Evolutionary conservation across 148 eudicot species (phyloP).

Genomic region (Drosera capensis): DNA sequence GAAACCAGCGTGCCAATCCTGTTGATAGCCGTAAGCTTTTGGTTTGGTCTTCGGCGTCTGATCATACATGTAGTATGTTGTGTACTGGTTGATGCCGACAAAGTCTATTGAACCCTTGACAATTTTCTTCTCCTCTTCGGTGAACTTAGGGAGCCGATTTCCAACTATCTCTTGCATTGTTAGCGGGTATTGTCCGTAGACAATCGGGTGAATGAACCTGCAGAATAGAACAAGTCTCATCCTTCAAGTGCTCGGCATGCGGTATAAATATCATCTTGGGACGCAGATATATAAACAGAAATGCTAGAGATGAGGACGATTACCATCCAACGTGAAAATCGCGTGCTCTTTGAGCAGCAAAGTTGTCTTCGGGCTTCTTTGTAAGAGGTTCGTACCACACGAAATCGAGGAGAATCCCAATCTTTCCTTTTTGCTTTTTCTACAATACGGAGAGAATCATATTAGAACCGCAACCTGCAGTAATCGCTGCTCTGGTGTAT

Average conservation of each 20-base stretch:
- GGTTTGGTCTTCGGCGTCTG: slow-evolving; percentile 17
- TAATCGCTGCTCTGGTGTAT: not conserved
- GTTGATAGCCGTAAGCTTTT: slow-evolving; percentile 43
- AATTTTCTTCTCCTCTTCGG: slow-evolving; percentile 44
- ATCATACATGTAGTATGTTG: slow-evolving; percentile 59
- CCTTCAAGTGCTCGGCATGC: no score
- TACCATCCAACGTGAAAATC: slow-evolving; percentile 97
- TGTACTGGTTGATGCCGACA: slow-evolving; percentile 82
- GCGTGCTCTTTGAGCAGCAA: slow-evolving; percentile 92
- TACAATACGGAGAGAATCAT: slow-evolving; percentile 7
- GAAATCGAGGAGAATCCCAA: slow-evolving; percentile 85
- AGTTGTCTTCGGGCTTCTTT: slow-evolving; percentile 42
- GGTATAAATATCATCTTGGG: not conserved
- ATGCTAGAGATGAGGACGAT: not conserved
- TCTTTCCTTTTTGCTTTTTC: slow-evolving; percentile 65
- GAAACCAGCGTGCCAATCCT: slow-evolving; percentile 76
- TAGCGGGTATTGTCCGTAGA: slow-evolving; percentile 77
- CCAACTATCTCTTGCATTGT: slow-evolving; percentile 68
- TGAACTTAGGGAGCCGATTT: slow-evolving; percentile 71
- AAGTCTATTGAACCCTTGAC: slow-evolving; percentile 82
- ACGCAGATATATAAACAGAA: not conserved
- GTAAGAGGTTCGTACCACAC: slow-evolving; percentile 96
- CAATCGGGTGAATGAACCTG: slow-evolving; percentile 85
- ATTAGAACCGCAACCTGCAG: not conserved
- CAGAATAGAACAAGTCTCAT: not conserved